Evolutionary conservation across 305 asterid species (phyloP).

Genomic region (Stenogyne calaminthoides): DNA sequence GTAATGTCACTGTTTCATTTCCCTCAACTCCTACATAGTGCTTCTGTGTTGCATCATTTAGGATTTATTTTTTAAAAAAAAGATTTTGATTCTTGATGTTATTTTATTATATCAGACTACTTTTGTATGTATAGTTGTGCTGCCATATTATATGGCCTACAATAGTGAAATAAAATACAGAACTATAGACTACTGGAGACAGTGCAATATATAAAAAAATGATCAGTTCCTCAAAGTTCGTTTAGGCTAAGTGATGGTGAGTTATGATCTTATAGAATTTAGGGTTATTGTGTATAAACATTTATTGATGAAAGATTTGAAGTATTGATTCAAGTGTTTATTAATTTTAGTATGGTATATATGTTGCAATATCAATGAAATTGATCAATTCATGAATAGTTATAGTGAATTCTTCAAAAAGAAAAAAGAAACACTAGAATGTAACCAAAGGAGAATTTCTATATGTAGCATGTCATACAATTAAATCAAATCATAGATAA

Average conservation of each 20-base stretch:
- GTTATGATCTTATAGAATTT: neutral
- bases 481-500: slow-evolving; percentile 9
- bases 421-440: neutral
- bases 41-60: neutral
- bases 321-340: neutral
- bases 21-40: slow-evolving; percentile 2
- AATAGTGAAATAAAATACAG: neutral
- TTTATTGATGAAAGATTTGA: neutral
- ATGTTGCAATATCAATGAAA: neutral
- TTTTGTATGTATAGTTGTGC: neutral
- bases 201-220: neutral
- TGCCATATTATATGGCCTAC: neutral
- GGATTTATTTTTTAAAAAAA: neutral
- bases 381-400: neutral
- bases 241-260: neutral
- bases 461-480: slow-evolving; percentile 14
- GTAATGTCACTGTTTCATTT: slow-evolving; percentile 30
- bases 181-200: too few relatives aligned
- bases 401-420: neutral
- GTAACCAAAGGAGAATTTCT: neutral
- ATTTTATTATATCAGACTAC: neutral
- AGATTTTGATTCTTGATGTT: neutral
- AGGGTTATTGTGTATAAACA: neutral
- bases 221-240: neutral
- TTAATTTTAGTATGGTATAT: neutral